Evolutionary conservation across 805 yeast species (phyloP).

Genomic region (Phaffomyces antillensis): DNA sequence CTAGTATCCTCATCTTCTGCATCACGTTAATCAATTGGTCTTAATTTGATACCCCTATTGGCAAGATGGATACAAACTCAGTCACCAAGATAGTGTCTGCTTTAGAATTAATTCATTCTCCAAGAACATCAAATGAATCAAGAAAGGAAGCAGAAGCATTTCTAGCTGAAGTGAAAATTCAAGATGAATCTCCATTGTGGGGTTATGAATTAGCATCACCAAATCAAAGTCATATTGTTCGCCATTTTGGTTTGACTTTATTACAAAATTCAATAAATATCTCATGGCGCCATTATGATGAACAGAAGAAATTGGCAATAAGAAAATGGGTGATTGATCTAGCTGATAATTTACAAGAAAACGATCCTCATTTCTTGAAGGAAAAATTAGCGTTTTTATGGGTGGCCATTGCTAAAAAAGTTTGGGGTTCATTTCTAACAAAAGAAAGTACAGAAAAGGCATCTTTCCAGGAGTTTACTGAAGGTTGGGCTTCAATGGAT

Average conservation of each 20-base stretch:
- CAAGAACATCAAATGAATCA: slow-evolving; percentile 51
- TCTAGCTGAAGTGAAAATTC: slow-evolving; percentile 66
- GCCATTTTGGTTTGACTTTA: slow-evolving; percentile 85
- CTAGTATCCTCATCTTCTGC: no score
- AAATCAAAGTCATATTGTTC: slow-evolving; percentile 60
- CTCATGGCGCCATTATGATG: slow-evolving; percentile 47
- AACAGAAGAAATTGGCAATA: slow-evolving; percentile 55
- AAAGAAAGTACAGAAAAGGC: slow-evolving; percentile 24
- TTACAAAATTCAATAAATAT: slow-evolving; percentile 63
- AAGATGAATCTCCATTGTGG: slow-evolving; percentile 85
- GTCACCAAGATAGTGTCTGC: slow-evolving; percentile 73
- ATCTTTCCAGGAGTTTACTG: slow-evolving; percentile 42
- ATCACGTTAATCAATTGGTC: no score
- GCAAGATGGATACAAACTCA: slow-evolving; percentile 55
- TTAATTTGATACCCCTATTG: neutral
- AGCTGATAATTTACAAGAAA: slow-evolving; percentile 46
- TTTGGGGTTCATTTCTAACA: slow-evolving; percentile 76
- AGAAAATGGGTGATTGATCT: slow-evolving; percentile 83
- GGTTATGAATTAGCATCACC: slow-evolving; percentile 77
- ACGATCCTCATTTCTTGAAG: slow-evolving; percentile 83
- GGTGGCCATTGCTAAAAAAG: slow-evolving; percentile 85
- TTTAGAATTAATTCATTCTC: slow-evolving; percentile 63
- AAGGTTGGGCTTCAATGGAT: slow-evolving; percentile 90
- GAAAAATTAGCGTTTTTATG: slow-evolving; percentile 87
- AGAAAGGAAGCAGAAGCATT: slow-evolving; percentile 56